Evolutionary conservation across 768 basidiomycete genomes (phyloP).

Genomic region (Cubamyces lactineus): DNA sequence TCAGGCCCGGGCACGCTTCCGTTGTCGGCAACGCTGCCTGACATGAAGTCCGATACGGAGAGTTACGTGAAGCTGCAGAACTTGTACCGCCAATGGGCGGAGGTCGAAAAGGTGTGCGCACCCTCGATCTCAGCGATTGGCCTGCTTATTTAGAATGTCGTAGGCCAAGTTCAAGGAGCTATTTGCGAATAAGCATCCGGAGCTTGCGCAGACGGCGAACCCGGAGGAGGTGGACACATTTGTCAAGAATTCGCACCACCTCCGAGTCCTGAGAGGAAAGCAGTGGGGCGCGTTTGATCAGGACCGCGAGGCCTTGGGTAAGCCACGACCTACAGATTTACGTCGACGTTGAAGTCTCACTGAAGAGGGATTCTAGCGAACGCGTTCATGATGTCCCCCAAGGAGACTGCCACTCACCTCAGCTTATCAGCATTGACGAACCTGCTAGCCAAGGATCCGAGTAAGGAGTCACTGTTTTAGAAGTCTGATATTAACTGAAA

Average conservation of each 20-base stretch:
- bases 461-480: background rate
- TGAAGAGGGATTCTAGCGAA: slow-evolving; percentile 8
- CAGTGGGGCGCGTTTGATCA: slow-evolving; percentile 60
- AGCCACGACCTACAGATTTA: slow-evolving; percentile 20
- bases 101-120: slow-evolving; percentile 60
- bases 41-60: slow-evolving; percentile 92
- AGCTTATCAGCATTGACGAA: slow-evolving; percentile 65
- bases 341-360: background rate
- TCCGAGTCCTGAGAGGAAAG: slow-evolving; percentile 67
- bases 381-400: slow-evolving; percentile 40
- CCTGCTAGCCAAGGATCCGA: slow-evolving; percentile 26
- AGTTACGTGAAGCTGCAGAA: slow-evolving; percentile 85
- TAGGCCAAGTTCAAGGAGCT: slow-evolving; percentile 36
- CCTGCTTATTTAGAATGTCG: background rate
- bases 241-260: slow-evolving; percentile 78
- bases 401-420: slow-evolving; percentile 69
- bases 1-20: slow-evolving; percentile 63
- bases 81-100: slow-evolving; percentile 79
- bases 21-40: slow-evolving; percentile 84
- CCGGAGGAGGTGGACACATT: slow-evolving; percentile 67
- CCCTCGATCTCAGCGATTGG: too few species aligned
- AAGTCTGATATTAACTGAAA: background rate
- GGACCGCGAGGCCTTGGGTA: slow-evolving; percentile 55
- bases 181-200: slow-evolving; percentile 48
- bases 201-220: slow-evolving; percentile 49